These are phyloP conservation scores for Aspergillus sclerotiicarbonarius DNA, from an alignment of 495 filamentous ascomycete genomes.

Conservation along the genomic window DNA sequence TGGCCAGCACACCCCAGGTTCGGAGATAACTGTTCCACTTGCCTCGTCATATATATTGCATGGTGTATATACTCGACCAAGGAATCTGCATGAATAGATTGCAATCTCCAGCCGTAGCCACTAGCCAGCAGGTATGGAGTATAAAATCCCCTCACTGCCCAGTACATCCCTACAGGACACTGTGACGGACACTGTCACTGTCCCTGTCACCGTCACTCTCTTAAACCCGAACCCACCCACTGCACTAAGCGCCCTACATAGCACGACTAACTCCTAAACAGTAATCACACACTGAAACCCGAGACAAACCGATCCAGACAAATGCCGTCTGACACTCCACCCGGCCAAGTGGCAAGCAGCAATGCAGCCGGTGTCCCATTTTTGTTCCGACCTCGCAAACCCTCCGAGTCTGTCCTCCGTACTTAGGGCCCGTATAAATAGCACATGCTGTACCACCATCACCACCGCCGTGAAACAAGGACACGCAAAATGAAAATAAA, in stretches of 20 bases:
- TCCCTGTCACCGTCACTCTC: not conserved
- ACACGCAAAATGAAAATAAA: too few relatives aligned
- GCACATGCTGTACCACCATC: not conserved
- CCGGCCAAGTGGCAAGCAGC: not conserved
- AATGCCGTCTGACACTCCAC: not conserved
- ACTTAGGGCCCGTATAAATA: not conserved
- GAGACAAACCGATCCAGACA: not conserved
- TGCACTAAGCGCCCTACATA: too few relatives aligned
- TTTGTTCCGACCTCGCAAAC: not conserved
- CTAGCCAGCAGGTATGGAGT: too few relatives aligned
- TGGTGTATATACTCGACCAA: not conserved
- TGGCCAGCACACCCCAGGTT: not conserved
- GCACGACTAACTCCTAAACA: too few relatives aligned
- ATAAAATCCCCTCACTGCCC: too few relatives aligned
- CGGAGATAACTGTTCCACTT: conserved; percentile 5
- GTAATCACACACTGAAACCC: not conserved
- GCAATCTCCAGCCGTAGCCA: too few relatives aligned
- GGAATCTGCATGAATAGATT: too few relatives aligned
- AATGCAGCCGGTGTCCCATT: not conserved
- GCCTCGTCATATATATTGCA: not conserved
- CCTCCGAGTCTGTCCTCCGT: not conserved
- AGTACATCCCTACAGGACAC: too few relatives aligned
- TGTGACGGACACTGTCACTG: too few relatives aligned
- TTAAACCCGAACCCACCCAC: not conserved
- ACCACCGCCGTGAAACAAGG: not conserved